Evolutionary conservation across 2,329 filamentous ascomycete genomes (phyloP).

Genomic region (Epichloe typhina): DNA sequence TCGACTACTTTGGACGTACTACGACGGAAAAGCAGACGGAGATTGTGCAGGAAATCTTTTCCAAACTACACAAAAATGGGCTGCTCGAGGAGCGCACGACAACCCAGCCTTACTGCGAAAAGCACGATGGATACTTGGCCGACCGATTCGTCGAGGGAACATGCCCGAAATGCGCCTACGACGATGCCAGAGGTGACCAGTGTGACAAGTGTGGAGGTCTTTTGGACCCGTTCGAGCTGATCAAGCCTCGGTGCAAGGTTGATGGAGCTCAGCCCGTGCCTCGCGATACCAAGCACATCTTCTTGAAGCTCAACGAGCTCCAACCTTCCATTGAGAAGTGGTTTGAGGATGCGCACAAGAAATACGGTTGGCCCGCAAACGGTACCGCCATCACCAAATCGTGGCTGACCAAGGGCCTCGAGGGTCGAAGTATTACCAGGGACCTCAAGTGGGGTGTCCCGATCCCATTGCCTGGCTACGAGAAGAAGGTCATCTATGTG

Average conservation of each 20-base stretch:
- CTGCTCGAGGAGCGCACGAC: conserved; percentile 79
- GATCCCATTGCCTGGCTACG: conserved; percentile 37
- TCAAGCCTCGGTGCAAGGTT: conserved; percentile 83
- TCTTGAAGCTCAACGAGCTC: conserved; percentile 73
- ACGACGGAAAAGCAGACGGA: conserved; percentile 80
- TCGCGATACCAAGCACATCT: conserved; percentile 79
- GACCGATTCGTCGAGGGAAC: conserved; percentile 75
- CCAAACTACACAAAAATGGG: conserved; percentile 74
- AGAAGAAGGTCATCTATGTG: conserved; percentile 71
- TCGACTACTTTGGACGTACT: conserved; percentile 90
- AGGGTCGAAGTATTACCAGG: conserved; percentile 78
- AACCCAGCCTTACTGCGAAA: conserved; percentile 80
- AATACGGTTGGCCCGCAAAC: conserved; percentile 67
- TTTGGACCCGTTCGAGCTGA: conserved; percentile 59
- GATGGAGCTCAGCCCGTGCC: conserved; percentile 71
- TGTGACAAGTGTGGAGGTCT: conserved; percentile 63
- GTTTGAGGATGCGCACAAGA: conserved; percentile 58
- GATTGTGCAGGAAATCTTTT: conserved; percentile 87
- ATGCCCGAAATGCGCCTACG: conserved; percentile 60
- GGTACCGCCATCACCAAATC: conserved; percentile 63
- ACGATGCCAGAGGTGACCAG: conserved; percentile 60
- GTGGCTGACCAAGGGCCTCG: conserved; percentile 73
- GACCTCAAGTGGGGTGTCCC: conserved; percentile 81
- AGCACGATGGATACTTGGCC: conserved; percentile 65
- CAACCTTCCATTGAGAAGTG: conserved; percentile 66